Base-by-base conservation (phyloP, 371 early-diverging fungal species). In the Mortierella sp. region DNA sequence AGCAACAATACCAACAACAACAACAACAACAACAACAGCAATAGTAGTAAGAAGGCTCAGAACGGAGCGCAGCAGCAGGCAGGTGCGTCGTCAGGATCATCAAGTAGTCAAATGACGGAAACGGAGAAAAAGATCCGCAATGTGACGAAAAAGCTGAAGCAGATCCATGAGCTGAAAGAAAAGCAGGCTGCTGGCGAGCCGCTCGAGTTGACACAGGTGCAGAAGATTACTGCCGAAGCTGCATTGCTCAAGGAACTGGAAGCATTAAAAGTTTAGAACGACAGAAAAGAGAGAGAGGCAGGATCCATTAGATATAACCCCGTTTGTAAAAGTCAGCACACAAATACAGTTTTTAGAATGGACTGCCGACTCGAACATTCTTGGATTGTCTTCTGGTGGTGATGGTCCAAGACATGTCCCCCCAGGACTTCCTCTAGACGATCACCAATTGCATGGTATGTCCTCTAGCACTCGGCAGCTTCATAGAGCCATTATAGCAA, bases 101-200 rank as follows among this genome's bases (percentile, higher is more conserved):
- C 66, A 13, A 64, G 26, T 38, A 58, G 67, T 31, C 73, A 68
- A 34, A 72, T 64, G 76, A 80, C 70, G 2, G 89, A 88, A 53
- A 87, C 83, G 24, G 93, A 92, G 67, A 98, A 96, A 87, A 92
- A 91, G 81, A 85, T 95, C 66, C 89, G 95, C 65, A 87, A 82
- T 53, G 79, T 96, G 27, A 90, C 91, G 61, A 95, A 94, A 86
- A 98, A 97, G 81, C 80, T 97, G 61, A 87, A 90, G 72, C 94
- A 95, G 80, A 97, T 98, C 79, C 83, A 83, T 42, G 94, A 91
- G 45, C 82, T 98, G 48, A 92, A 92, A 71, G 90, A 90, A 41
- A 90, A 90, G 62, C 87, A 89, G 76, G 83, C 82, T 9, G 83
- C 84, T 5, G 97, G 97, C 30, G 94, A 93, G 67, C 81, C 74